Percentiles rank a stretch among this genome's conserved stretches.
phyloP scores from a whole-genome alignment of 768 basidiomycete species.

The Lanmaoa rubissima region DNA sequence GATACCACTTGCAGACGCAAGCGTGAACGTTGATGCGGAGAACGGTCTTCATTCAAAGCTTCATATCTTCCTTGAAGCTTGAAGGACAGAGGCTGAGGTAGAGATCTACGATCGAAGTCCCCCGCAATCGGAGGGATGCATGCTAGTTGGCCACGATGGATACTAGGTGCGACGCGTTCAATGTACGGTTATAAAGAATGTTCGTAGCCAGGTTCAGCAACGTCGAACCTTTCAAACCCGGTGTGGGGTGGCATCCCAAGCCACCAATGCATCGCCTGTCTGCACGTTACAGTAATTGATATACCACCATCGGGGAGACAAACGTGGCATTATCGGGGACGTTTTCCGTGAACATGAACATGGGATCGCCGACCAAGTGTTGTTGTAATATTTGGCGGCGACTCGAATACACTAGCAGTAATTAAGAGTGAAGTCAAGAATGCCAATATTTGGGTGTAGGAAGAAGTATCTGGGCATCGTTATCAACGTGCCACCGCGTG shows the following conservation, averaged over 20 bases:
- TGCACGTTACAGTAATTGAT: slow-evolving; percentile 47
- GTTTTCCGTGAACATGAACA: slow-evolving; percentile 36
- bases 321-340: slow-evolving; percentile 62
- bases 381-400: slow-evolving; percentile 52
- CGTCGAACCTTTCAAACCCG: slow-evolving; percentile 54
- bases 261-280: slow-evolving; percentile 53
- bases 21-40: slow-evolving; percentile 34
- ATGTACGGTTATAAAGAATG: slow-evolving; percentile 58
- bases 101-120: slow-evolving; percentile 20
- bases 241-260: slow-evolving; percentile 68
- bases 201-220: slow-evolving; percentile 71
- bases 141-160: slow-evolving; percentile 60
- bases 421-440: slow-evolving; percentile 27
- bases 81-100: slow-evolving; percentile 31
- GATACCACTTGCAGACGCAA: slow-evolving; percentile 34
- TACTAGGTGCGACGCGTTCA: slow-evolving; percentile 52
- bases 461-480: too few relatives aligned
- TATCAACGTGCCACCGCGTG: too few relatives aligned
- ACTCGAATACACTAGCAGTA: slow-evolving; percentile 42
- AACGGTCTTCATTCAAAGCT: slow-evolving; percentile 40
- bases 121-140: slow-evolving; percentile 55
- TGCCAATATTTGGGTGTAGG: slow-evolving; percentile 34
- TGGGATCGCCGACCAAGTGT: slow-evolving; percentile 42
- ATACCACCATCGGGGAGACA: slow-evolving; percentile 64
- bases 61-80: slow-evolving; percentile 35